Evolutionary conservation across 441 rosid genomes (phyloP).

Genomic region (Jatropha multifida): DNA sequence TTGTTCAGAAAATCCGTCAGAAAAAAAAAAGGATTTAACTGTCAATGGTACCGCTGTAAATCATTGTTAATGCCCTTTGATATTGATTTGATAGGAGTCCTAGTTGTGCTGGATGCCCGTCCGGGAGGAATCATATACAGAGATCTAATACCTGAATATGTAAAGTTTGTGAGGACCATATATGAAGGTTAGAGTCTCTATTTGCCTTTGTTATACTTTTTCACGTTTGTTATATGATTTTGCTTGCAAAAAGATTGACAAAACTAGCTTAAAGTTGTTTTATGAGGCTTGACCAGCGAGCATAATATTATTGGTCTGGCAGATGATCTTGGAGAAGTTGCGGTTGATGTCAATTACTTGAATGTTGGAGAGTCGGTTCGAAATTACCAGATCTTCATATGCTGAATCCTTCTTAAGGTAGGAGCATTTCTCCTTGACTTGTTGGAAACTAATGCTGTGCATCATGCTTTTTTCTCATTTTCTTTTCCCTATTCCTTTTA

Average conservation of each 20-base stretch:
- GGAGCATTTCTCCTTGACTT: neutral
- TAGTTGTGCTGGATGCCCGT: constrained; percentile 80
- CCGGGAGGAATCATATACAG: constrained; percentile 78
- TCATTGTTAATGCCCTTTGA: constrained; percentile 2
- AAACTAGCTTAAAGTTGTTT: neutral
- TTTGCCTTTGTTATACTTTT: neutral
- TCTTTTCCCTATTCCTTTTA: neutral
- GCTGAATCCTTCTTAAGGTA: constrained; percentile 41
- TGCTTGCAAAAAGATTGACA: neutral
- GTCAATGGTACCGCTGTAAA: constrained; percentile 7
- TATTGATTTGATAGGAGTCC: constrained; percentile 50
- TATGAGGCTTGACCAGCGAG: neutral
- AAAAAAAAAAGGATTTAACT: neutral
- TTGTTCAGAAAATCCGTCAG: neutral
- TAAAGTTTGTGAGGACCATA: constrained; percentile 60
- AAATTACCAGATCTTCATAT: constrained; percentile 66
- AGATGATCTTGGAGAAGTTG: constrained; percentile 73
- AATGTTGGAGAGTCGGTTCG: constrained; percentile 56
- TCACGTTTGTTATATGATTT: neutral
- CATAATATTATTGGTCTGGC: constrained; percentile 15
- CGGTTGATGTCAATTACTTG: constrained; percentile 81
- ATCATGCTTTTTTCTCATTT: neutral
- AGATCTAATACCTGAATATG: constrained; percentile 81
- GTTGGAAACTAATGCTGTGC: neutral
- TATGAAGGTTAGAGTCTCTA: constrained; percentile 62